Base-by-base conservation (phyloP, 2,329 filamentous ascomycete genomes). In the Reticulascus tulasneorum region DNA sequence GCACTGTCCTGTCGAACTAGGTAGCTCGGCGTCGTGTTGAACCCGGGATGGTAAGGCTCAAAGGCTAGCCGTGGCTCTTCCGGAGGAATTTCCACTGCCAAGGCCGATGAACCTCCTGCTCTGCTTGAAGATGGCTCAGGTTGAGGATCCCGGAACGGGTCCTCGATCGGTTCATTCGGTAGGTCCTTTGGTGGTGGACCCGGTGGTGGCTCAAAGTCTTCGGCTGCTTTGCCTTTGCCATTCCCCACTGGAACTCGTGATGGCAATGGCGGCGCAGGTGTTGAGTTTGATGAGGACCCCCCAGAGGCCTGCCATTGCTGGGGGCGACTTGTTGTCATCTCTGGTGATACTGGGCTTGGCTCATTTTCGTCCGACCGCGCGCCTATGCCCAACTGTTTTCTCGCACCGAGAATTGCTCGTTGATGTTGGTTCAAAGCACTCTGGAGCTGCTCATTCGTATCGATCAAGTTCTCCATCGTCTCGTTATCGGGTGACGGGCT, bases 371-470 rank as follows among this genome's bases (percentile, higher is more conserved):
- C 45, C 28, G 51, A 53, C 7, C 43, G 40, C 37, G 58, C 50
- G 37, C 55, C 58, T 6, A 67, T 29, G 9, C 73, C 72, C 5
- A 75, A 58, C 23, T 71, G 64, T 52, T 81, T 82, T 43, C 73
- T 66, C 4, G 79, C 77, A 40, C 71, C 72, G n/a, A 83, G 63
- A 25, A 94, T 67, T 9, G 88, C 84, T 36, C 89, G 80, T 60
- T 94, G 87, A 59, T 96, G 87, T 55, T 88, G 82, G 46, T 81
- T 93, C 25, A 91, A 71, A 0, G 90, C 83, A 28, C 86, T 78
- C 42, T 87, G 86, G 20, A 98, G 71, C 55, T 91, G 85, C 60
- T 97, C 93, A 56, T 94, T 95, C 11, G 88, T 93, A 60, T 96
- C 89, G 53, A 98, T 95, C 44, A 98, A 68, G 11, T 81, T 90